A percentile compares a stretch with the other conserved stretches of the same genome.
phyloP scores from a whole-genome alignment of 306 rosid genomes.

The Vigna reflexopilosa region DNA sequence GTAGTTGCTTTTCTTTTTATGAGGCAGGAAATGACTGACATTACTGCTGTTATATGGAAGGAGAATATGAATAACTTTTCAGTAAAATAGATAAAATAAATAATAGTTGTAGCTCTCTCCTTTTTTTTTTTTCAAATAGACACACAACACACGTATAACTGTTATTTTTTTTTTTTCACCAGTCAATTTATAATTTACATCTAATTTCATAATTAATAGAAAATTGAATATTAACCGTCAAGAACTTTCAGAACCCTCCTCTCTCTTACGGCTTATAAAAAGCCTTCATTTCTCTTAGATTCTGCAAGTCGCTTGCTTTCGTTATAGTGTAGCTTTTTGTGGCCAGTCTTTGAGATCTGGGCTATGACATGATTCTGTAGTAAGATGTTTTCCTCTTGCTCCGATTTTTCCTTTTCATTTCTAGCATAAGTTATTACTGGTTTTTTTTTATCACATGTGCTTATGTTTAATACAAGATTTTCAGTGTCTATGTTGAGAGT shows the following conservation, averaged over 20 bases:
- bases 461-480: neutral
- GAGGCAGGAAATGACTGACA: neutral
- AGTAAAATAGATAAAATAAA: neutral
- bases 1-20: neutral
- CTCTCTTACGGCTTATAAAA: too few species aligned
- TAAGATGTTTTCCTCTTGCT: too few species aligned
- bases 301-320: too few species aligned
- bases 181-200: too few species aligned
- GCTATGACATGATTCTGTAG: neutral
- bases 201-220: too few species aligned
- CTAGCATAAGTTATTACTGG: neutral
- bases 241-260: too few species aligned
- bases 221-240: too few species aligned
- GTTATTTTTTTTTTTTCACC: too few species aligned
- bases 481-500: neutral
- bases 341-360: too few species aligned
- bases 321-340: too few species aligned
- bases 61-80: neutral
- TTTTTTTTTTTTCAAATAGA: neutral
- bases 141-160: too few species aligned
- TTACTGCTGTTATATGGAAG: neutral
- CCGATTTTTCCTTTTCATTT: neutral
- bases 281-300: too few species aligned
- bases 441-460: neutral
- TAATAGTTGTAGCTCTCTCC: neutral